A percentile compares a stretch with the other conserved stretches of the same genome.
Conservation (phyloP, 495 filamentous ascomycete genomes). For the Bacidia gigantensis region DNA sequence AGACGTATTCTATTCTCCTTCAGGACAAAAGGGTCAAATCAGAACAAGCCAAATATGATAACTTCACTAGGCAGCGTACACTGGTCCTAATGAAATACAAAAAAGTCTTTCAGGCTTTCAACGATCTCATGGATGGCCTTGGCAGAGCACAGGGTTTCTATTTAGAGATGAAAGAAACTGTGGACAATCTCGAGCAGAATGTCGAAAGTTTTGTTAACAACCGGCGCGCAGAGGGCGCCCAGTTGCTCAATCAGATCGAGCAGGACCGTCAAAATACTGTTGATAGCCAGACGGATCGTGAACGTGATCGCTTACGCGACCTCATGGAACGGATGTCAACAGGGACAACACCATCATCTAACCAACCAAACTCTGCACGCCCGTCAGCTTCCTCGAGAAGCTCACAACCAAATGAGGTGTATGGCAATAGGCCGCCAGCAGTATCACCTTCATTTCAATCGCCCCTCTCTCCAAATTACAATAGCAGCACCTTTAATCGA, state of each 20-base stretch:
- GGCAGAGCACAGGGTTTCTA: slow-evolving; percentile 85
- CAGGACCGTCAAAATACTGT: slow-evolving; percentile 53
- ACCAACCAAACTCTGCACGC: slow-evolving; percentile 22
- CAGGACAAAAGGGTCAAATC: slow-evolving; percentile 89
- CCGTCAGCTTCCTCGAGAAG: slow-evolving; percentile 30
- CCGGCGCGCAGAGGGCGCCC: slow-evolving; percentile 77
- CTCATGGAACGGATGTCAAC: slow-evolving; percentile 94
- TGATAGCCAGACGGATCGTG: slow-evolving; percentile 64
- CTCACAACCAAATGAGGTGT: slow-evolving; percentile 24
- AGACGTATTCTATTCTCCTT: slow-evolving; percentile 71
- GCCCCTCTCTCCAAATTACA: slow-evolving; percentile 18
- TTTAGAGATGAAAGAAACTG: slow-evolving; percentile 86
- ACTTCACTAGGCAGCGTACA: slow-evolving; percentile 67
- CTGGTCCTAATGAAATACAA: slow-evolving; percentile 78
- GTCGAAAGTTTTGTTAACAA: slow-evolving; percentile 96
- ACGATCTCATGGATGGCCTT: slow-evolving; percentile 76
- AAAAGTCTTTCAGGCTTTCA: slow-evolving; percentile 81
- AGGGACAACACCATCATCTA: slow-evolving; percentile 39
- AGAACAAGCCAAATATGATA: slow-evolving; percentile 89
- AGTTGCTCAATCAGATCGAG: slow-evolving; percentile 79
- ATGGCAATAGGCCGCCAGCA: slow-evolving; percentile 23
- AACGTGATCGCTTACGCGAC: slow-evolving; percentile 71
- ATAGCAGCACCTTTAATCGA: slow-evolving; percentile 7
- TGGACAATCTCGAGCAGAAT: slow-evolving; percentile 89
- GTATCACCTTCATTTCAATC: slow-evolving; percentile 35